Conservation (phyloP, 2,329 filamentous ascomycete species). For the Paracamarosporium sp. region DNA sequence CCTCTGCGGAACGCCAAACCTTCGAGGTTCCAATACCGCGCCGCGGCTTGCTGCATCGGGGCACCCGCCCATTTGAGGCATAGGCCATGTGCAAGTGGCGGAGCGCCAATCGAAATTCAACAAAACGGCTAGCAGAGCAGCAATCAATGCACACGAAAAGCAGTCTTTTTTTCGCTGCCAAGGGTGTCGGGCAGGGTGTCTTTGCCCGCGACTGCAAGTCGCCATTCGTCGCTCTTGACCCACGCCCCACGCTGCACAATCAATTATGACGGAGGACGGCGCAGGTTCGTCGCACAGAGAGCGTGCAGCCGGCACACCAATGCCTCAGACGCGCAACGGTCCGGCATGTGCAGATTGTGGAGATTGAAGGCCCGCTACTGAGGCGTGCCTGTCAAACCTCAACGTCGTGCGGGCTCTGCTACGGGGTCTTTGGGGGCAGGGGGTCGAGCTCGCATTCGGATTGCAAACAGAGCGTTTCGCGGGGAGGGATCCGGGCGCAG, state of each 20-base stretch:
- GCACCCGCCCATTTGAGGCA: not conserved
- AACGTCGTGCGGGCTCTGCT: not conserved
- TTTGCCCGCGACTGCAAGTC: not conserved
- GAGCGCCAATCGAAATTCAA: not conserved
- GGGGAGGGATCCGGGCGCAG: too few species aligned
- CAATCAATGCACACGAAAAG: not conserved
- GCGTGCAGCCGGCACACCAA: not conserved
- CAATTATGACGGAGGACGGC: slow-evolving; percentile 2
- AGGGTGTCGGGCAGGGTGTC: not conserved
- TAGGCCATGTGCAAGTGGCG: not conserved
- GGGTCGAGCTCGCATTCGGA: not conserved
- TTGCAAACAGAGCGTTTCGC: not conserved
- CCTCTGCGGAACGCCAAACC: not conserved
- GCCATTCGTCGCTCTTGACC: not conserved
- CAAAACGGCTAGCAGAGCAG: not conserved
- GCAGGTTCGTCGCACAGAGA: not conserved
- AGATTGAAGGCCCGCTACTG: not conserved
- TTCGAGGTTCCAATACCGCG: slow-evolving; percentile 1
- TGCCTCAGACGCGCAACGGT: not conserved
- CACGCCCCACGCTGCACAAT: not conserved
- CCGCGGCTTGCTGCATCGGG: slow-evolving; percentile 1
- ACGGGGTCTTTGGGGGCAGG: not conserved
- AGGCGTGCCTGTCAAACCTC: not conserved
- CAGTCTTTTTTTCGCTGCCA: not conserved
- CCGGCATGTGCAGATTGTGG: not conserved